These are phyloP conservation scores for Hypoxylon sp. DNA, from an alignment of 2,329 filamentous ascomycete species.

Conservation along the genomic window DNA sequence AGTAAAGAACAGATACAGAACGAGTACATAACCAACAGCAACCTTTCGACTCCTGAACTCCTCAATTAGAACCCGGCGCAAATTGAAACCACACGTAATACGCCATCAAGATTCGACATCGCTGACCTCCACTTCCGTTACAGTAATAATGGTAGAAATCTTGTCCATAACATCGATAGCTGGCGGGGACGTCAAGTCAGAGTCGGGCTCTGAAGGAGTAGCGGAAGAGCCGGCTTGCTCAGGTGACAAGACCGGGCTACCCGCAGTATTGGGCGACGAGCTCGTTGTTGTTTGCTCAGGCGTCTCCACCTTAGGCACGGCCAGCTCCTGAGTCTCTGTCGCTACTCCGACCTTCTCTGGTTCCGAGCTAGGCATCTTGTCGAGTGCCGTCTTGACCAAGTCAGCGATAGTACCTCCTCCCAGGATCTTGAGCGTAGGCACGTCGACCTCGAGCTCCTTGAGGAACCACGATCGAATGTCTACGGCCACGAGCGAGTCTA, in stretches of 20 bases:
- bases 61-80: background rate
- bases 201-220: slow-evolving; percentile 17
- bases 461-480: slow-evolving; percentile 61
- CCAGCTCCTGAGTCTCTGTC: background rate
- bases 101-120: slow-evolving; percentile 5
- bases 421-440: slow-evolving; percentile 56
- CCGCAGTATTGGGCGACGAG: slow-evolving; percentile 15
- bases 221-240: slow-evolving; percentile 4
- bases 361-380: slow-evolving; percentile 11
- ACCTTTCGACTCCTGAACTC: background rate
- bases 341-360: background rate
- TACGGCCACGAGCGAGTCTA: slow-evolving; percentile 44
- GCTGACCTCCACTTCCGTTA: slow-evolving; percentile 3
- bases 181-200: slow-evolving; percentile 13
- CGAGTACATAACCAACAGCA: background rate
- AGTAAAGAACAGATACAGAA: background rate
- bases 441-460: slow-evolving; percentile 58
- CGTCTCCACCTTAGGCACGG: slow-evolving; percentile 3
- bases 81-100: background rate
- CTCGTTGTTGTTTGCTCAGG: slow-evolving; percentile 1
- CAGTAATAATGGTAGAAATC: slow-evolving; percentile 8
- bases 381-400: slow-evolving; percentile 13
- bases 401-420: slow-evolving; percentile 15
- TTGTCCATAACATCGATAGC: slow-evolving; percentile 1
- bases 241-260: slow-evolving; percentile 7